A percentile compares a stretch with the other conserved stretches of the same genome.
Conservation (phyloP, 257 asterid genomes). For the Perilla frutescens region DNA sequence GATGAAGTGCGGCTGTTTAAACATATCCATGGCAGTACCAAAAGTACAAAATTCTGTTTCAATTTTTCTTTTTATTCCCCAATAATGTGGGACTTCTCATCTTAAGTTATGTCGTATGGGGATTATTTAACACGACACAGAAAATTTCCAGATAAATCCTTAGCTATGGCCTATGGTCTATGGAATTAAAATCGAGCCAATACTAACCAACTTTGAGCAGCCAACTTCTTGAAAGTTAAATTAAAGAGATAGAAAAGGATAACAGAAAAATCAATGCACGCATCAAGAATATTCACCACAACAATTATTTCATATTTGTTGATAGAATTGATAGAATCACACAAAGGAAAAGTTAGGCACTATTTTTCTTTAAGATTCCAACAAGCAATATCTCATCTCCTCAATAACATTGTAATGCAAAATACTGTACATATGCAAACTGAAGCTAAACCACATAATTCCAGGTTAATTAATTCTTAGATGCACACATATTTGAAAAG, state of each 20-base stretch:
- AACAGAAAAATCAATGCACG: not conserved
- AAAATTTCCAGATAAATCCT: constrained; percentile 1
- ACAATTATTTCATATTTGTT: not conserved
- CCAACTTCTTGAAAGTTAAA: not conserved
- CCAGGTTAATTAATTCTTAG: not conserved
- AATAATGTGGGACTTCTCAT: not conserved
- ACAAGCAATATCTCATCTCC: not conserved
- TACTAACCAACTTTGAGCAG: constrained; percentile 14
- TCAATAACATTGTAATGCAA: not conserved
- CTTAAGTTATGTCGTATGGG: constrained; percentile 6
- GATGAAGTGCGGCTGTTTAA: constrained; percentile 5
- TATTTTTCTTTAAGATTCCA: not conserved
- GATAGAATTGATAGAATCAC: not conserved
- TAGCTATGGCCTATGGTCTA: not conserved
- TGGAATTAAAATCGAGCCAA: constrained; percentile 10
- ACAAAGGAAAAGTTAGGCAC: not conserved
- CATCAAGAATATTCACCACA: not conserved
- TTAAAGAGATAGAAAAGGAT: not conserved
- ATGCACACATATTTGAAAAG: not conserved
- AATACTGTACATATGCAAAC: constrained; percentile 8
- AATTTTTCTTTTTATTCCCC: not conserved
- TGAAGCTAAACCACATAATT: constrained; percentile 13
- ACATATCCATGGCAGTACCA: constrained; percentile 14
- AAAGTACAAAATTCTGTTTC: not conserved
- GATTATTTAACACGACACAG: not conserved